Evolutionary conservation across 164 flowering plant genomes (phyloP), one percentile per base, ranked within the genome.

Genomic region (Magnolia changhungtana): DNA sequence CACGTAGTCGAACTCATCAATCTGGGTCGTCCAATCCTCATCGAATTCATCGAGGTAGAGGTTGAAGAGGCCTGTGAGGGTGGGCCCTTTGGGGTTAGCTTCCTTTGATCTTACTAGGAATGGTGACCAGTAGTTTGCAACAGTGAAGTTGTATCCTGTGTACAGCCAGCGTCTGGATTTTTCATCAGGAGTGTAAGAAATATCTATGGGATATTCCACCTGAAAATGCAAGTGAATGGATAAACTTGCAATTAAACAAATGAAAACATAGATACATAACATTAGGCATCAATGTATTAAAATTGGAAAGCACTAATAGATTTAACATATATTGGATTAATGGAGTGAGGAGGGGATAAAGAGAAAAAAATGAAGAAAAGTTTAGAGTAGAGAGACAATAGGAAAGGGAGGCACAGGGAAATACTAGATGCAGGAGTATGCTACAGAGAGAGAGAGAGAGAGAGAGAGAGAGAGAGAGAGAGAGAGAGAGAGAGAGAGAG

Each of bases 61-160:
- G 66, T 72, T 74, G 74, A 76, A 81, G 31, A 79, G 68, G 27
- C 80, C 80, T 3, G 80, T 81, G n/a, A 19, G 29, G 9, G 64
- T 63, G 5, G 79, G 76, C 19, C 84, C 85, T 4, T 71, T 61
- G 14, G 84, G 84, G 51, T 85, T 89, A 18, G 88, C 80, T 55
- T 81, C 84, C 18, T 71, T 76, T 20, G 83, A 49, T 74, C 74
- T 84, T 2, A 91, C 92, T 76, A 91, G 67, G 81, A 76, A 84
- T 3, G 92, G 91, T n/a, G 94, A 66, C 94, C 94, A 92, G 51
- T 90, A 83, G 10, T 78, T 73, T 61, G 89, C 87, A 1, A 92
- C 2, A 27, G 88, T 89, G 77, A 92, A 87, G 71, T 89, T 83
- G 86, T 87, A 86, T 51, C 75, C 83, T 16, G 72, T 24, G 77